Evolutionary conservation across 2,329 filamentous ascomycete species (phyloP), one percentile per base, ranked within the genome.

Genomic region (Simplicillium aogashimaense): DNA sequence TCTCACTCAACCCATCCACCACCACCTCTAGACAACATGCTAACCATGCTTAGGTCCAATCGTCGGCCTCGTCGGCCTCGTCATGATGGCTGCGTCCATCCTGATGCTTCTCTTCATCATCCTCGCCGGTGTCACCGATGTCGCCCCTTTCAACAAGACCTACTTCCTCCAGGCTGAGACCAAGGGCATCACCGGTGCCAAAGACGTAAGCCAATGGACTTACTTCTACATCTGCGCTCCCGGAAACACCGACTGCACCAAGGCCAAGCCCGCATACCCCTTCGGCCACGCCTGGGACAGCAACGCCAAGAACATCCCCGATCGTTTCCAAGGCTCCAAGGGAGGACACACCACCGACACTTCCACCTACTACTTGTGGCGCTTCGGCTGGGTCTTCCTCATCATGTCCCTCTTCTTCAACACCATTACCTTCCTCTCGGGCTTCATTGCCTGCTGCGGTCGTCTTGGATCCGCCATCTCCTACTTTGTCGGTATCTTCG

Each of bases 361-460:
- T 16, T 63, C 65, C 47, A 94, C 81, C 69, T 97, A 74, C 66
- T 86, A 88, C 64, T 72, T 92, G 56, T 94, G 87, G 66, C 78
- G 90, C 32, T 95, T 95, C 67, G 83, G 86, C 60, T 97, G 90
- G 76, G 86, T 89, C 30, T 92, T 95, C 63, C 85, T 85, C 66
- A 68, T 97, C 42, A 81, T 97, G 49, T 78, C 80, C 14, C 74
- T 95, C 30, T 79, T 95, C 69, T 92, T 94, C 59, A 76, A 76
- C 46, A 70, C 76, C 36, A 41, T 78, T 18, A 76, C 82, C 45
- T 78, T 89, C 56, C 74, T 87, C 60, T 64, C 72, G 10, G 76
- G 79, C 47, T 69, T 87, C 45, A 61, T 88, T 13, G 81, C 83
- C 13, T 78, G 83, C 54, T 85, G 71, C 61, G 79, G 79, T 29